Percentiles rank a stretch among this genome's conserved stretches.
Evolutionary conservation across 2,329 filamentous ascomycete genomes (phyloP).

Genomic region (Atkinsonella hypoxylon): DNA sequence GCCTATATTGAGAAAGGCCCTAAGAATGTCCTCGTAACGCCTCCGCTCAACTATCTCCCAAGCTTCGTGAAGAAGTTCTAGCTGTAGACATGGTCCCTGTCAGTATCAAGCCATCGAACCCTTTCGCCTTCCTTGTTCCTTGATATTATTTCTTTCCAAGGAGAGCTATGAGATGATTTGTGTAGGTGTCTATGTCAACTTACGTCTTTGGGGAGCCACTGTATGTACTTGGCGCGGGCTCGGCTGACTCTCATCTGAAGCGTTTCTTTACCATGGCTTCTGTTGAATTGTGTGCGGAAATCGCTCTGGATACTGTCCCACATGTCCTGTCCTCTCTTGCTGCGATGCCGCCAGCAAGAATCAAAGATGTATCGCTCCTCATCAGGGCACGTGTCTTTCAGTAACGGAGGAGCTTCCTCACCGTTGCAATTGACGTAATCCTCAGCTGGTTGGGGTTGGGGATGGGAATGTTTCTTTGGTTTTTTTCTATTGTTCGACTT

Average conservation of each 20-base stretch:
- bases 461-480: slow-evolving; percentile 6
- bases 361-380: slow-evolving; percentile 38
- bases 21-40: slow-evolving; percentile 30
- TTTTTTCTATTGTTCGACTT: slow-evolving; percentile 12
- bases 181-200: slow-evolving; percentile 14
- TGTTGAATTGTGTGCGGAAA: slow-evolving; percentile 23
- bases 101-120: not conserved
- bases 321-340: slow-evolving; percentile 44
- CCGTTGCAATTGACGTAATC: slow-evolving; percentile 25
- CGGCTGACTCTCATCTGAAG: slow-evolving; percentile 46
- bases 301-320: slow-evolving; percentile 40
- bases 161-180: slow-evolving; percentile 1
- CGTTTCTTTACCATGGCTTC: slow-evolving; percentile 32
- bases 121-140: not conserved
- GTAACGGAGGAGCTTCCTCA: slow-evolving; percentile 22
- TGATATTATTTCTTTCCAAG: slow-evolving; percentile 1
- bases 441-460: slow-evolving; percentile 16
- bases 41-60: slow-evolving; percentile 29
- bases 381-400: slow-evolving; percentile 33
- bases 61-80: slow-evolving; percentile 27
- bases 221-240: slow-evolving; percentile 33
- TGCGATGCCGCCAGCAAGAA: slow-evolving; percentile 31
- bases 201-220: slow-evolving; percentile 39
- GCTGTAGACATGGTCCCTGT: slow-evolving; percentile 16
- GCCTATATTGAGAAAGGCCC: slow-evolving; percentile 35